Evolutionary conservation across 495 filamentous ascomycete genomes (phyloP).

Genomic region (Staphylotrichum tortipilum): DNA sequence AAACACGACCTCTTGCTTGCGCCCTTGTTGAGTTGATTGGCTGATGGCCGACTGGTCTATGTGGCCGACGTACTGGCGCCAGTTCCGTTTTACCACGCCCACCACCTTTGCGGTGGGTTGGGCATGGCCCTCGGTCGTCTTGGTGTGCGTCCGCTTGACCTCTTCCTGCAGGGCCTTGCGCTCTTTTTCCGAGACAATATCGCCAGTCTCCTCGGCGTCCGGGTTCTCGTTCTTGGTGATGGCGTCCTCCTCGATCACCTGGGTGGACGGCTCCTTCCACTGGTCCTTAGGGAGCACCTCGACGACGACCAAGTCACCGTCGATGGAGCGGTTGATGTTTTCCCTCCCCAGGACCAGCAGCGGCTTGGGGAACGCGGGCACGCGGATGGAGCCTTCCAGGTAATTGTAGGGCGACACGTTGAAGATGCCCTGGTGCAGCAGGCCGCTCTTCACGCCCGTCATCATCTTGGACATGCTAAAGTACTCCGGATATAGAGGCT

Average conservation of each 20-base stretch:
- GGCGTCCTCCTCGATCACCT: constrained; percentile 90
- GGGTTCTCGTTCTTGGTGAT: constrained; percentile 90
- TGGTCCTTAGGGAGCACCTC: constrained; percentile 88
- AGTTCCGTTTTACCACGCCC: constrained; percentile 87
- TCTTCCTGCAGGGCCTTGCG: constrained; percentile 79
- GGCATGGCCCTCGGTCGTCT: constrained; percentile 63
- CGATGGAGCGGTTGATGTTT: constrained; percentile 89
- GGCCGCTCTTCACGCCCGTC: constrained; percentile 78
- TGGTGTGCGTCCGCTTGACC: constrained; percentile 77
- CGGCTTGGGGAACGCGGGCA: constrained; percentile 79
- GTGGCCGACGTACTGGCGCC: constrained; percentile 95
- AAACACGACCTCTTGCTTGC: constrained; percentile 86
- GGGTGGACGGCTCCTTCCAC: constrained; percentile 91
- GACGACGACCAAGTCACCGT: constrained; percentile 85
- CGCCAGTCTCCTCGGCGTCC: constrained; percentile 63
- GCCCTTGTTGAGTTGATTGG: constrained; percentile 57
- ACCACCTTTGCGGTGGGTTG: constrained; percentile 92
- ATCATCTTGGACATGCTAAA: constrained; percentile 87
- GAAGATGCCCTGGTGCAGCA: constrained; percentile 86
- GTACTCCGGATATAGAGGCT: constrained; percentile 74
- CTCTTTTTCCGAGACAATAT: constrained; percentile 76
- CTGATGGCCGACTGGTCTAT: constrained; percentile 79
- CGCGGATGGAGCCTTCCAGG: constrained; percentile 82
- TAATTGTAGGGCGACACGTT: constrained; percentile 98
- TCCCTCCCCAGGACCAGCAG: constrained; percentile 87